Base-by-base conservation (phyloP, 495 filamentous ascomycete genomes). In the Trichoderma erinaceum region DNA sequence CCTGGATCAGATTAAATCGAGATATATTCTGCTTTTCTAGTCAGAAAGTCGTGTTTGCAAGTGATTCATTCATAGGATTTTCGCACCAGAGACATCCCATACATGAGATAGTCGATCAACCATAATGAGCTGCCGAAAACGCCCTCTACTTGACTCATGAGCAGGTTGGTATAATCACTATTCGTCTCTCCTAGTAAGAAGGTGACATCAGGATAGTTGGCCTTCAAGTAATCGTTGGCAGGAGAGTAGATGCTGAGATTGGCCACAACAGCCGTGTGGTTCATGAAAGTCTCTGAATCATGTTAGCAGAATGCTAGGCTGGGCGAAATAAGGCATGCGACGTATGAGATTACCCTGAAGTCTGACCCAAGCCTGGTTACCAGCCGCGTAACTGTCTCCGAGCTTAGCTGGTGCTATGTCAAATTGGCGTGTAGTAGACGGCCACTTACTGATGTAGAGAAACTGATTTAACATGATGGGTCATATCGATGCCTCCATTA, bases 161-260 rank as follows among this genome's bases (percentile, higher is more conserved):
- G 56, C 1, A 61, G 23, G 27, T 61, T 61, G n/a, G 56, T 61
- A n/a, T 61, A 61, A 18, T 61, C 56, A 16, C 56, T 61, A 32
- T 61, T 61, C 11, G 56, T 61, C 27, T 61, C 56, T 4, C 56
- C 56, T 0, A 61, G 56, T 5, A 61, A 18, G 25, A 61, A 61
- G 6, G 56, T 61, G 27, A 61, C 27, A n/a, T 61, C 27, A 3
- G 56, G 56, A 25, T 61, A 61, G 23, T 61, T 61, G 11, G 25
- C 16, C 11, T 32, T 27, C 25, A 61, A 5, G 27, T 61, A 61
- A 1, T 12, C 8, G 27, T 61, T 61, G 13, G 56, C 56, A 13
- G 56, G 56, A 13, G 56, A 61, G 27, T 61, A 61, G 25, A 61
- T 61, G 56, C 56, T 61, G 7, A 61, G 56, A 32, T 61, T 61